These are phyloP conservation scores for Kluyveromyces marxianus DNA, from an alignment of 1,139 yeast species.

Conservation along the genomic window DNA sequence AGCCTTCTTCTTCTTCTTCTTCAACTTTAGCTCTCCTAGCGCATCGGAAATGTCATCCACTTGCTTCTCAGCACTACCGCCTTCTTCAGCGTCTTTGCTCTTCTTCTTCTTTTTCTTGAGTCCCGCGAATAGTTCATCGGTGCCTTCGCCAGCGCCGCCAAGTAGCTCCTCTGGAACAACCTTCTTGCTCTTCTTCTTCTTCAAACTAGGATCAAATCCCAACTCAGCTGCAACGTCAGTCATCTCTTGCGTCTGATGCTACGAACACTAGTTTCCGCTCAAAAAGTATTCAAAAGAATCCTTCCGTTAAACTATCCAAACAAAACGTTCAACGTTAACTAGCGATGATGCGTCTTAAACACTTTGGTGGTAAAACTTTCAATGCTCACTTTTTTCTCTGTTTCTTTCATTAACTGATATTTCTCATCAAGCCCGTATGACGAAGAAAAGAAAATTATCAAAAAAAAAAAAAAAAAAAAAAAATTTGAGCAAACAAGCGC, in stretches of 20 bases:
- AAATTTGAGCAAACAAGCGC: too few relatives aligned
- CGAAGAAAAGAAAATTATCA: too few relatives aligned
- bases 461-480: too few relatives aligned
- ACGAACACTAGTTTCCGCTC: too few relatives aligned
- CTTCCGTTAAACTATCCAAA: too few relatives aligned
- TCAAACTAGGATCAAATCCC: conserved; percentile 70
- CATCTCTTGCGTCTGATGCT: conserved; percentile 22
- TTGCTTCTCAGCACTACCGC: conserved; percentile 33
- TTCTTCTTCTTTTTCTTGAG: conserved; percentile 46
- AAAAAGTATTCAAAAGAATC: neutral
- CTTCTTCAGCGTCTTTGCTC: conserved; percentile 30
- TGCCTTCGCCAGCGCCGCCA: conserved; percentile 21
- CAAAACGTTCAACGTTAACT: too few relatives aligned
- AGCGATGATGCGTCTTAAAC: too few relatives aligned
- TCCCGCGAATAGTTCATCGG: conserved; percentile 40
- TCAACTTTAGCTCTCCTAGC: conserved; percentile 67
- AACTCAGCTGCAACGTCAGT: conserved; percentile 42
- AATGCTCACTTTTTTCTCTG: too few relatives aligned
- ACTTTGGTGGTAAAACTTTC: too few relatives aligned
- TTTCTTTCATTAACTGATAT: too few relatives aligned
- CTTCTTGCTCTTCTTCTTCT: conserved; percentile 64
- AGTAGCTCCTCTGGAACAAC: conserved; percentile 32
- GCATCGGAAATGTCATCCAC: conserved; percentile 54
- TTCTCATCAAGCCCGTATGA: too few relatives aligned
- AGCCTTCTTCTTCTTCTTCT: conserved; percentile 69